phyloP scores from a whole-genome alignment of 2,329 filamentous ascomycete species.

The Colletotrichum nymphaeae region DNA sequence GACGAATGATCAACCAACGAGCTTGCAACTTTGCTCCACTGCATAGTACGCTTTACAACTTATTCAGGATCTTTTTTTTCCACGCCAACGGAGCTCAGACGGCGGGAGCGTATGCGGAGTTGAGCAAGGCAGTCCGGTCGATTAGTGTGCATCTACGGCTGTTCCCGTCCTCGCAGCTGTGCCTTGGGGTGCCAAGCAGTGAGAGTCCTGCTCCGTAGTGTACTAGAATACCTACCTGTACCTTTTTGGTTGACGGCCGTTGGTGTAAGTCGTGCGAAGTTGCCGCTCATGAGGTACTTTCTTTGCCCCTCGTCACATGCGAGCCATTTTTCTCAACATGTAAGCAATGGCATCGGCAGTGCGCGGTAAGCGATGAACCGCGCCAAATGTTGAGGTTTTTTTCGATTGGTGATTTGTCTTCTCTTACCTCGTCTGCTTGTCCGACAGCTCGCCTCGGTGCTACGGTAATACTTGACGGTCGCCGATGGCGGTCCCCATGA shows the following conservation, averaged over 20 bases:
- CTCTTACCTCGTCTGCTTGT: neutral
- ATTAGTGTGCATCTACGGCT: neutral
- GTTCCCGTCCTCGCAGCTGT: conserved; percentile 10
- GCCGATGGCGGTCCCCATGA: conserved; percentile 23
- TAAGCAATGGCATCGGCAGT: neutral
- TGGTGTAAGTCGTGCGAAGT: neutral
- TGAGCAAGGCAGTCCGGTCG: neutral
- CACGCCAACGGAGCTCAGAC: neutral
- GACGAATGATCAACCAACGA: no score
- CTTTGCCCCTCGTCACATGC: neutral
- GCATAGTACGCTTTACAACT: no score
- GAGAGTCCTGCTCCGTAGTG: no score
- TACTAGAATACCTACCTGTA: neutral
- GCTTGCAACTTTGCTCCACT: neutral
- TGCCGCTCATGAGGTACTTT: neutral
- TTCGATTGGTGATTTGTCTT: neutral
- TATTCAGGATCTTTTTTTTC: neutral
- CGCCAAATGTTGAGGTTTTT: neutral
- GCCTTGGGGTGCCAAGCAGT: neutral
- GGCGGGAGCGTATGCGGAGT: neutral
- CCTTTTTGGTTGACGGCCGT: neutral
- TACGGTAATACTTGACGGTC: conserved; percentile 32
- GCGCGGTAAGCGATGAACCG: neutral
- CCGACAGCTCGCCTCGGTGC: conserved; percentile 30
- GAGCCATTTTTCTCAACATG: neutral